Base-by-base conservation (phyloP, 192 early-diverging fungal species). In the Helicostylum pulchrum region DNA sequence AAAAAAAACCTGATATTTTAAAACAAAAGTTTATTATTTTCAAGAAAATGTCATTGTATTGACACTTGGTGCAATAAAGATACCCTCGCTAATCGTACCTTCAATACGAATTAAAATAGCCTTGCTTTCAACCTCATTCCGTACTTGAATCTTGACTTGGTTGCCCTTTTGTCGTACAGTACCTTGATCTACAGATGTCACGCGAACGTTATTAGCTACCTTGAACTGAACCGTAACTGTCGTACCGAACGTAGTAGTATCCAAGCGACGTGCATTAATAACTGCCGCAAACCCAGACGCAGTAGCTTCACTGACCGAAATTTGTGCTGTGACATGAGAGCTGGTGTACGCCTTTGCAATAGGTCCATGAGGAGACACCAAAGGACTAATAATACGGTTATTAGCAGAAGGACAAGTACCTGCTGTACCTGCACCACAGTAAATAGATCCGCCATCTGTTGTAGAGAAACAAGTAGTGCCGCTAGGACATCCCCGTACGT, bases 381-480 rank as follows among this genome's bases (percentile, higher is more conserved):
- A 23, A 7, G 47, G 26, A 30, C 26, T 23, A 9, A 21, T 47
- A 51, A 15, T 51, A 30, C 23, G 8, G 49, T 15, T 23, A n/a
- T 42, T 0, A 31, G 45, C 53, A 17, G 49, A 45, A 23, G 30
- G 42, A 36, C 32, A 20, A 7, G 30, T 45, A 17, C 53, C 52
- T 6, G 31, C 45, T 15, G 51, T 10, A 67, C 73, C 68, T 70
- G 76, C 15, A 45, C 62, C 66, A 73, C 58, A 45, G 72, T 73
- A 79, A 2, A 81, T 67, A 3, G 76, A 70, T 14, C 75, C 67
- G 17, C 71, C 67, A 43, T 77, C 64, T 0, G 77, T 77, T 11
- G 70, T 74, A 39, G 69, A 53, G 51, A 72, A 74, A 61, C 82
- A 84, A 31, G 69, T 74, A 12, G 75, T 73, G 7, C 78, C 78